Evolutionary conservation across 202 grass and related monocot species (phyloP).

Genomic region (Schoenoplectus triqueter): DNA sequence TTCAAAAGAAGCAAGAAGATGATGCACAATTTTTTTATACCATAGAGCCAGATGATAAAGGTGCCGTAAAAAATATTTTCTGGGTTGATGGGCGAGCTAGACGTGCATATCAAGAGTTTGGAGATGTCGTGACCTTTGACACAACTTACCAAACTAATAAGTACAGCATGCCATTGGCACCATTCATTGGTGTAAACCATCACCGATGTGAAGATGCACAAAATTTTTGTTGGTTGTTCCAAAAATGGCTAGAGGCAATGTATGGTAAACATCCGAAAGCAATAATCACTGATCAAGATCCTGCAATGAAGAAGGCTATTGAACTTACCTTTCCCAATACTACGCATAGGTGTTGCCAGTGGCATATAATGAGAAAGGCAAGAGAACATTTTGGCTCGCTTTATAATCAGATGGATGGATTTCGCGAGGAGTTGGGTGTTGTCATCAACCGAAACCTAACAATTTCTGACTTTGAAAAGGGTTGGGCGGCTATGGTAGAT

Average conservation of each 20-base stretch:
- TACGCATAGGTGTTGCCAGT: no score
- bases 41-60: neutral
- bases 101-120: constrained; percentile 19
- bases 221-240: neutral
- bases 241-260: no score
- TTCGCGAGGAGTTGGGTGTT: neutral
- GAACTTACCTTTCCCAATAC: no score
- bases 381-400: no score
- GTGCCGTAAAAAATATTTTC: constrained; percentile 43
- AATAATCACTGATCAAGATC: no score
- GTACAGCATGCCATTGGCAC: neutral
- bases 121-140: neutral
- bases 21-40: constrained; percentile 4
- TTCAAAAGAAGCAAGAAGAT: neutral
- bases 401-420: no score
- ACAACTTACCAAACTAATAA: constrained; percentile 10
- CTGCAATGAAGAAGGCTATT: no score
- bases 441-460: neutral
- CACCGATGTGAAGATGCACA: neutral
- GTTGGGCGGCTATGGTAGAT: neutral
- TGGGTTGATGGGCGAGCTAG: constrained; percentile 30
- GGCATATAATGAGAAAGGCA: no score
- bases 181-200: constrained; percentile 20
- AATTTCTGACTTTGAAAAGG: neutral
- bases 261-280: no score